Conservation (phyloP, 2,329 filamentous ascomycete genomes). For the Fusarium sp. region DNA sequence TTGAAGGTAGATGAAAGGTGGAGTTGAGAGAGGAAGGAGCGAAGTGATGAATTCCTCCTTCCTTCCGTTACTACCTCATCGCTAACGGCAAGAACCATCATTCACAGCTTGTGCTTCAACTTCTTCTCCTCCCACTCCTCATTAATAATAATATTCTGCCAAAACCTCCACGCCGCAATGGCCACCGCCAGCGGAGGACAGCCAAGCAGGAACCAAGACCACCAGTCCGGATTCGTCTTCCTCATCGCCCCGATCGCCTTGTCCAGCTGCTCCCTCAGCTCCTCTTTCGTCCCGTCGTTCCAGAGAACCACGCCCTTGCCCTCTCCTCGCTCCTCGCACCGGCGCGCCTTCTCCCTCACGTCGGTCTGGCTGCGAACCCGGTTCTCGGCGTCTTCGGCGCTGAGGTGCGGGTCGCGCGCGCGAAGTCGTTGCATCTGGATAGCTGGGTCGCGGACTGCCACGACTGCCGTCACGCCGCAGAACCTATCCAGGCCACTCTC, state of each 20-base stretch:
- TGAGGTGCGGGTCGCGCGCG: conserved; percentile 80
- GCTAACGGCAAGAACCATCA: neutral
- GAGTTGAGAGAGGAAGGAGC: neutral
- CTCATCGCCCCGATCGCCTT: conserved; percentile 72
- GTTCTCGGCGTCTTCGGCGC: conserved; percentile 86
- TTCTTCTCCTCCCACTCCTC: conserved; percentile 74
- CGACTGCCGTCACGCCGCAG: conserved; percentile 87
- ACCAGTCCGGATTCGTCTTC: conserved; percentile 78
- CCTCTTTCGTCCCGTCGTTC: conserved; percentile 83
- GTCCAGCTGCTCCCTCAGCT: conserved; percentile 74
- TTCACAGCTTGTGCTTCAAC: conserved; percentile 41
- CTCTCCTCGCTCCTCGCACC: conserved; percentile 72
- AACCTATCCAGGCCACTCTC: conserved; percentile 87
- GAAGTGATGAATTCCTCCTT: neutral
- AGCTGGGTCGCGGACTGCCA: conserved; percentile 81
- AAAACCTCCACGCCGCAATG: conserved; percentile 77
- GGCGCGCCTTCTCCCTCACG: conserved; percentile 82
- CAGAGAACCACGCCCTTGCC: conserved; percentile 83
- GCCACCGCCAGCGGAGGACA: conserved; percentile 80
- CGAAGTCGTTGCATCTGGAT: conserved; percentile 85
- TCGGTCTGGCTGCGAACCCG: conserved; percentile 88
- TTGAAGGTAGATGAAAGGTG: neutral
- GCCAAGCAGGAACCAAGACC: conserved; percentile 77
- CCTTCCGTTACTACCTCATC: neutral
- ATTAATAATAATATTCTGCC: conserved; percentile 77